Conservation (phyloP, 2,329 filamentous ascomycete genomes). For the Aotearoamyces nothofagi region DNA sequence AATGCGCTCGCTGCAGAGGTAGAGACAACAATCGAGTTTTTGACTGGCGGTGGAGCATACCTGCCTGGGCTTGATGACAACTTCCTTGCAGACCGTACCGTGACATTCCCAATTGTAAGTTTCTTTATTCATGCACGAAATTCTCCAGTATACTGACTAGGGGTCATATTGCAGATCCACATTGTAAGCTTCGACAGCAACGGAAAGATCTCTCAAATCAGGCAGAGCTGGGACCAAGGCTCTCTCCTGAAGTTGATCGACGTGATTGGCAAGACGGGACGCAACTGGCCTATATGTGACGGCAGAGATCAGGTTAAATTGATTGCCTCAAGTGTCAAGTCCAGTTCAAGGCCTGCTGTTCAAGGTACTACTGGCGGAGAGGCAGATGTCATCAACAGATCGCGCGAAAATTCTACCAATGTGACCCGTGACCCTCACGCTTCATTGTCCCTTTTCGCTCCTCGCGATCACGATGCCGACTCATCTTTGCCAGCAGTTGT, state of each 20-base stretch:
- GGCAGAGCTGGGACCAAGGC: slow-evolving; percentile 90
- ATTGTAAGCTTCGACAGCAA: slow-evolving; percentile 69
- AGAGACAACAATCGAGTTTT: slow-evolving; percentile 71
- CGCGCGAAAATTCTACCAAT: slow-evolving; percentile 37
- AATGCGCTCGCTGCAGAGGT: slow-evolving; percentile 61
- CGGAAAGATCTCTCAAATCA: slow-evolving; percentile 72
- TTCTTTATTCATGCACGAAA: slow-evolving; percentile 3
- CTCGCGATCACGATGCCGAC: slow-evolving; percentile 44
- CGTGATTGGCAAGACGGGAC: slow-evolving; percentile 76
- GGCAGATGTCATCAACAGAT: slow-evolving; percentile 25
- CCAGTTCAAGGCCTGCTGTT: slow-evolving; percentile 23
- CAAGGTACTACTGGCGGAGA: slow-evolving; percentile 15
- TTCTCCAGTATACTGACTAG: neutral
- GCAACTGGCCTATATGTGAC: slow-evolving; percentile 91
- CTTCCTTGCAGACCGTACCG: slow-evolving; percentile 71
- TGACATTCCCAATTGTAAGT: slow-evolving; percentile 68
- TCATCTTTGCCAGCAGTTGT: slow-evolving; percentile 33
- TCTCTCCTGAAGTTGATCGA: slow-evolving; percentile 86
- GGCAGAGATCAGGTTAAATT: slow-evolving; percentile 70
- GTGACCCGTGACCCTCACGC: slow-evolving; percentile 50
- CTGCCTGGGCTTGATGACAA: slow-evolving; percentile 87
- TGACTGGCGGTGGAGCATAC: slow-evolving; percentile 68
- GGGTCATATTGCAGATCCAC: slow-evolving; percentile 47
- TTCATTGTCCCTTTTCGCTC: slow-evolving; percentile 59
- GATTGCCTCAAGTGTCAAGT: slow-evolving; percentile 46